A percentile compares a stretch with the other conserved stretches of the same genome.
Conservation (phyloP, 371 early-diverging fungal genomes). For the Apophysomyces trapeziformis region DNA sequence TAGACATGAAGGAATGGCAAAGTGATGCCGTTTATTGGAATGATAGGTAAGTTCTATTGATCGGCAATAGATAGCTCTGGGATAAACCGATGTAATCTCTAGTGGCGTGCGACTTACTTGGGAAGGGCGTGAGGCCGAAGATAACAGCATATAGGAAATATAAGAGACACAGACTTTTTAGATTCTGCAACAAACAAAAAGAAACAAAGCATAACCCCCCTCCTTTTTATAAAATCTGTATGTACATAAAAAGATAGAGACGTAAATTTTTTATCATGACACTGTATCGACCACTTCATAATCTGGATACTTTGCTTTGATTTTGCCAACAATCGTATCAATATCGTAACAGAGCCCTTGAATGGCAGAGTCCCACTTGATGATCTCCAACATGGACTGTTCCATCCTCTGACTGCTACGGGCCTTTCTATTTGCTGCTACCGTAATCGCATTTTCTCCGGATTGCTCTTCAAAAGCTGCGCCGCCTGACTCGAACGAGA, state of each 20-base stretch:
- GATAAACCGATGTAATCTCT: neutral
- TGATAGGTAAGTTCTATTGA: slow-evolving; percentile 40
- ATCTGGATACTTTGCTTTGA: slow-evolving; percentile 60
- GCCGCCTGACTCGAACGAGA: slow-evolving; percentile 80
- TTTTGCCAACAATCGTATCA: slow-evolving; percentile 58
- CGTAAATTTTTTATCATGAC: slow-evolving; percentile 6
- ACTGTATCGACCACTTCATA: slow-evolving; percentile 29
- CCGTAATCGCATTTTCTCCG: slow-evolving; percentile 35
- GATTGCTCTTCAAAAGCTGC: slow-evolving; percentile 37
- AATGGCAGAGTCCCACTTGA: slow-evolving; percentile 67
- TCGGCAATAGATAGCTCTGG: neutral
- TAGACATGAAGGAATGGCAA: slow-evolving; percentile 64
- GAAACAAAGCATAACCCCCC: neutral
- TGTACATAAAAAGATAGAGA: slow-evolving; percentile 6
- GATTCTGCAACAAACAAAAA: neutral
- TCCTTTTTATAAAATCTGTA: neutral
- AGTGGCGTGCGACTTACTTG: slow-evolving; percentile 2
- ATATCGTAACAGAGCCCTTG: slow-evolving; percentile 64
- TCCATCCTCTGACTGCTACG: slow-evolving; percentile 38
- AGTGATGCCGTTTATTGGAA: slow-evolving; percentile 69
- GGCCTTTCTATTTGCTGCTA: slow-evolving; percentile 34
- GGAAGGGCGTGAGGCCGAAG: neutral
- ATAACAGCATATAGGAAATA: neutral
- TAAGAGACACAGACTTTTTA: neutral
- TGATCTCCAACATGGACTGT: slow-evolving; percentile 52